A percentile compares a stretch with the other conserved stretches of the same genome.
phyloP scores from a whole-genome alignment of 106 monocot genomes.

The Phalaenopsis equestris region DNA sequence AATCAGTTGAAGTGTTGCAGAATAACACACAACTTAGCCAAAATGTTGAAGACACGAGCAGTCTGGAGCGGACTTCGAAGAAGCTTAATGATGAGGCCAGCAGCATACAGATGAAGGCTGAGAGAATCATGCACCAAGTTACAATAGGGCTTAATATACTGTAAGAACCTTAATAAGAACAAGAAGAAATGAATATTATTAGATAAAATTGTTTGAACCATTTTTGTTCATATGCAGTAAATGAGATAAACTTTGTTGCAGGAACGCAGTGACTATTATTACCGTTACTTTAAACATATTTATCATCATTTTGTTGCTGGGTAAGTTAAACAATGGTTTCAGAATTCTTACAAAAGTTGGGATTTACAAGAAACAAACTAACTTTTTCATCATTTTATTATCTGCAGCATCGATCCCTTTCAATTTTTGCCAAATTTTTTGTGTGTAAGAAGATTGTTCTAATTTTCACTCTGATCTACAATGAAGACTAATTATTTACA shows the following conservation, averaged over 20 bases:
- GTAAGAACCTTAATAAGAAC: slow-evolving; percentile 31
- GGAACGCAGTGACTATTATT: slow-evolving; percentile 37
- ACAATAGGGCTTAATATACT: slow-evolving; percentile 56
- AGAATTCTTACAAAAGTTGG: not conserved
- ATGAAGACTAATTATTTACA: not conserved
- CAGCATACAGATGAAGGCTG: slow-evolving; percentile 46
- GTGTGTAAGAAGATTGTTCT: slow-evolving; percentile 30
- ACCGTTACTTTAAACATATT: slow-evolving; percentile 35
- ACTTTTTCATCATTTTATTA: not conserved
- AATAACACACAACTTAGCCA: slow-evolving; percentile 21
- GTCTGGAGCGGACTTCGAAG: slow-evolving; percentile 37
- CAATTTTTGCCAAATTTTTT: slow-evolving; percentile 12
- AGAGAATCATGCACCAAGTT: slow-evolving; percentile 30
- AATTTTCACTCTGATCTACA: not conserved
- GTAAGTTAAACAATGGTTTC: slow-evolving; percentile 23
- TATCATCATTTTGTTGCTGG: slow-evolving; percentile 28
- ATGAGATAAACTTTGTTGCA: slow-evolving; percentile 21
- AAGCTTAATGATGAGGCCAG: slow-evolving; percentile 46
- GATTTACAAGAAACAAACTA: not conserved
- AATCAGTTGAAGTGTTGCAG: slow-evolving; percentile 42
- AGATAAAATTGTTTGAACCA: not conserved
- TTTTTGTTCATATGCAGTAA: not conserved
- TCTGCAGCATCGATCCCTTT: slow-evolving; percentile 36
- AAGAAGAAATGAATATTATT: not conserved
- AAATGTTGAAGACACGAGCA: slow-evolving; percentile 9